Base-by-base conservation (phyloP, 352 stramenopile species). In the Aphanomyces euteiches region DNA sequence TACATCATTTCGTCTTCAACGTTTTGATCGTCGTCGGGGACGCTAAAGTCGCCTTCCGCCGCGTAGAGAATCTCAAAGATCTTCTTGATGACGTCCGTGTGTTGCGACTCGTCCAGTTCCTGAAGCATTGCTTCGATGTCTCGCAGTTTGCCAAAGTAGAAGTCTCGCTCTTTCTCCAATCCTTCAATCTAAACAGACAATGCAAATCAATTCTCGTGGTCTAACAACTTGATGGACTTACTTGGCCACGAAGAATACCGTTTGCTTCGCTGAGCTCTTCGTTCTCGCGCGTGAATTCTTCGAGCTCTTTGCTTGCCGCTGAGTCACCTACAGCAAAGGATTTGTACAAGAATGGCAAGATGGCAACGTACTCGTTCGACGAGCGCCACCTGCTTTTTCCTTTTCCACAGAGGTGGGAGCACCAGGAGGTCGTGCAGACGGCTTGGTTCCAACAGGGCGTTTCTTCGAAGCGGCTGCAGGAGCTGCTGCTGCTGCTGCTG, bases 131-230 rank as follows among this genome's bases (percentile, higher is more conserved):
- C 89, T 80, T 99, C 97, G 60, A 99, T 93, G 72, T 98, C 91
- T 56, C 96, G 87, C 38, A 99, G 84, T 79, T 99, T 99, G 58
- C 97, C 87, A 78, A 99, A 99, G 79, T 99, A 99, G 76, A 99
- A 99, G 73, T 99, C 96, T 7, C 96, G 83, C 77, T 99, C 96
- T 68, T 91, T 92, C 75, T 98, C 93, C 13, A 98, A 77, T 40
- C 85, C 92, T 67, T 96, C 85, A 0, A 97, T 80, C 77, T 95
- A 41, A 28, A 2, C 38, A 12, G 8, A 12, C 39, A n/a, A 34
- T 56, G 28, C 40, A 56, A 13, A 53, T 34, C 37, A 28, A 21
- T 45, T 7, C 56, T 12, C 7, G 12, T 5, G 37, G 41, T 47
- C 17, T 5, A 7, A 0, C 8, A 7, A n/a, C 60, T 13, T 1